phyloP scores from a whole-genome alignment of 164 flowering plant species.

The Cinnamomum chago region DNA sequence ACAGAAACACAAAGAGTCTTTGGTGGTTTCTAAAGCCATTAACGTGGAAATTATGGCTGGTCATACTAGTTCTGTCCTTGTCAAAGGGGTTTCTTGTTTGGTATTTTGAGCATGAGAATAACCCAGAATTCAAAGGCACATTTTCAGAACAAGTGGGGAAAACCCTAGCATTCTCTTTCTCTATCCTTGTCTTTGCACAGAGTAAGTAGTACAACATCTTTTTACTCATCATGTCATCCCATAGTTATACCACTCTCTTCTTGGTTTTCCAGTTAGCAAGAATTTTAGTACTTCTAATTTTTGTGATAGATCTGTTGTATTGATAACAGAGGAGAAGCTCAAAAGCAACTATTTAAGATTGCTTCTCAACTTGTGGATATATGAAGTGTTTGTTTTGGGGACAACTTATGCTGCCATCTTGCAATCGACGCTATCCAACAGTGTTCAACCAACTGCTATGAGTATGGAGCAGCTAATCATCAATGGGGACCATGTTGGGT shows the following conservation, averaged over 20 bases:
- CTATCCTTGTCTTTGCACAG: slow-evolving; percentile 6
- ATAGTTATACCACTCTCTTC: not conserved
- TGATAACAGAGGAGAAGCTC: slow-evolving; percentile 6
- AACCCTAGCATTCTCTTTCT: not conserved
- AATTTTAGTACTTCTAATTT: not conserved
- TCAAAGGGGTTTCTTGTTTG: slow-evolving; percentile 9
- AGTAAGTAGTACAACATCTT: slow-evolving; percentile 8
- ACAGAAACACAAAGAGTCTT: not conserved
- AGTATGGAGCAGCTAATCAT: not conserved
- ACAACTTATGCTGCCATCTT: slow-evolving; percentile 7
- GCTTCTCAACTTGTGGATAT: slow-evolving; percentile 4
- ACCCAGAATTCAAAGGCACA: slow-evolving; percentile 7
- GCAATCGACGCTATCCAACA: slow-evolving; percentile 1
- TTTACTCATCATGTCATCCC: not conserved
- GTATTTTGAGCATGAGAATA: slow-evolving; percentile 5
- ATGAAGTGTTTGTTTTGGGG: slow-evolving; percentile 3
- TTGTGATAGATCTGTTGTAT: not conserved
- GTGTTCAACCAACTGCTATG: not conserved
- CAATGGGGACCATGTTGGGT: slow-evolving; percentile 9
- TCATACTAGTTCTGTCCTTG: not conserved
- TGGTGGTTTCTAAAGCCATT: slow-evolving; percentile 12
- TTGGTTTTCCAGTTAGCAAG: not conserved
- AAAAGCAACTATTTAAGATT: slow-evolving; percentile 2
- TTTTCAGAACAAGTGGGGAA: slow-evolving; percentile 2
- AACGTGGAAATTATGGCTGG: slow-evolving; percentile 5